Evolutionary conservation across 345 rosid species (phyloP).

Genomic region (Eucalyptus camaldulensis): DNA sequence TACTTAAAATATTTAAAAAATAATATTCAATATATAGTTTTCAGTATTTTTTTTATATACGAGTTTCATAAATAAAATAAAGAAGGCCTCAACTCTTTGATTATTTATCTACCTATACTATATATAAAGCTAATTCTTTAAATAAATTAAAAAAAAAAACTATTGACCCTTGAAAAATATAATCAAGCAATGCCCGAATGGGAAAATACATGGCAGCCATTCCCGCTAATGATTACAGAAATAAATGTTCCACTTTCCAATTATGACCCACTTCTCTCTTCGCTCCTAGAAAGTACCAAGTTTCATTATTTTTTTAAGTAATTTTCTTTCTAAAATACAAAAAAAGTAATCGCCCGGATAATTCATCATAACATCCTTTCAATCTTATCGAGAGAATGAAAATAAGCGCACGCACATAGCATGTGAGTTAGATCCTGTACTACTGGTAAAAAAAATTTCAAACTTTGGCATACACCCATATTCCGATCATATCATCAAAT

Average conservation of each 20-base stretch:
- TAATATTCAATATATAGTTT: too few relatives aligned
- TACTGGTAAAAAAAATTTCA: too few relatives aligned
- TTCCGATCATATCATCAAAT: not conserved
- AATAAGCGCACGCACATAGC: not conserved
- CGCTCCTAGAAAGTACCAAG: not conserved
- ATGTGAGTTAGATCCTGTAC: not conserved
- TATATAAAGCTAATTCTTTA: too few relatives aligned
- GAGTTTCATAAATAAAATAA: too few relatives aligned
- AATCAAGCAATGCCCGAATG: not conserved
- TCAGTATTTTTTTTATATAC: too few relatives aligned
- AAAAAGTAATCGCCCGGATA: not conserved
- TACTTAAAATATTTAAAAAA: not conserved
- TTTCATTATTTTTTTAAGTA: not conserved
- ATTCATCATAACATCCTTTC: not conserved
- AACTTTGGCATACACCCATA: not conserved
- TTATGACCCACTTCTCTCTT: not conserved
- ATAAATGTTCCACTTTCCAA: not conserved
- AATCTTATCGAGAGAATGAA: not conserved
- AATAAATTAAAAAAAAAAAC: too few relatives aligned
- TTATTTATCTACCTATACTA: not conserved
- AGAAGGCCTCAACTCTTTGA: not conserved
- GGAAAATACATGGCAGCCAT: not conserved
- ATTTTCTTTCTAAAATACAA: not conserved
- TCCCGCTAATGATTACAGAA: not conserved
- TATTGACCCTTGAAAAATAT: too few relatives aligned